Percentiles rank a stretch among this genome's conserved stretches.
These are phyloP conservation scores for Gloeopeniophorella convolvens DNA, from an alignment of 768 basidiomycete genomes.

Conservation along the genomic window DNA sequence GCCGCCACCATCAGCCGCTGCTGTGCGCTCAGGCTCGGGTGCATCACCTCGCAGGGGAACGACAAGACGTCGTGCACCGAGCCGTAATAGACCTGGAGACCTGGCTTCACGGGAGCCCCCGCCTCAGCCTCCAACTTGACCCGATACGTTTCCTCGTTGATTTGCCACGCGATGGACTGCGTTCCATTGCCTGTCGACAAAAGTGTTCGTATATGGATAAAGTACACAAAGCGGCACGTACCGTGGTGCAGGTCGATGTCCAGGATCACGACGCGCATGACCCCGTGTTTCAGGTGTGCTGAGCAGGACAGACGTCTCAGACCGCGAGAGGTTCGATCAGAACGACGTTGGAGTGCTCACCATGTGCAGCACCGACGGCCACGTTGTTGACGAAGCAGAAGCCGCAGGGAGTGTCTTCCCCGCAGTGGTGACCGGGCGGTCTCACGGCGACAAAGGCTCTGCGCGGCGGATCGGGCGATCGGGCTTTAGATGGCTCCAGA, in stretches of 20 bases:
- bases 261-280: constrained; percentile 76
- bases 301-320: not conserved
- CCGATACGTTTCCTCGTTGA: constrained; percentile 82
- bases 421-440: constrained; percentile 94
- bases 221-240: constrained; percentile 24
- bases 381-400: constrained; percentile 98
- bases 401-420: constrained; percentile 82
- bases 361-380: constrained; percentile 83
- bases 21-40: not conserved
- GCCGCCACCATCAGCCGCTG: constrained; percentile 5
- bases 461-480: not conserved
- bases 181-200: constrained; percentile 76
- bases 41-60: constrained; percentile 79
- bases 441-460: constrained; percentile 78
- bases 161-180: constrained; percentile 84
- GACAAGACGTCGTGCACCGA: constrained; percentile 92
- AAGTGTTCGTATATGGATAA: not conserved
- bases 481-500: constrained; percentile 21
- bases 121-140: constrained; percentile 51
- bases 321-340: not conserved
- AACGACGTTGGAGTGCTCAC: constrained; percentile 34
- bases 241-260: constrained; percentile 94
- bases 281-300: constrained; percentile 78
- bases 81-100: constrained; percentile 75
- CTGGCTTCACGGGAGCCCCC: constrained; percentile 33